These are phyloP conservation scores for Aspergillus unguis DNA, from an alignment of 2,329 filamentous ascomycete species.

Conservation along the genomic window DNA sequence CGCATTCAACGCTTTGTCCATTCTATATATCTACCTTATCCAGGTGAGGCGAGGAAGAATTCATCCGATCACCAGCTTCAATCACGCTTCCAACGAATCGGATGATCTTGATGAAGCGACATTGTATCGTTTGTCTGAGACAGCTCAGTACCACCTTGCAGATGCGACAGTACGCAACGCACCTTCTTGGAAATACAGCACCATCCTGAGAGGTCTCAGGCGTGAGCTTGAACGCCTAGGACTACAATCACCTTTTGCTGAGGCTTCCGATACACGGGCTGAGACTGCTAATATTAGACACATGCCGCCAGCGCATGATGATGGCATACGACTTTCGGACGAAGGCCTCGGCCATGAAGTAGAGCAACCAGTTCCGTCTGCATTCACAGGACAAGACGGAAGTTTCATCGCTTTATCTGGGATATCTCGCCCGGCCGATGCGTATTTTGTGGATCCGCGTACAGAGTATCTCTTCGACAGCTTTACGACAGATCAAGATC, in stretches of 20 bases:
- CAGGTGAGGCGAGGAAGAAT: conserved; percentile 20
- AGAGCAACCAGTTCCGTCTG: not conserved
- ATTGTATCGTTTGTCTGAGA: conserved; percentile 17
- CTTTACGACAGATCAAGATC: conserved; percentile 19
- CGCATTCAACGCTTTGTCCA: conserved; percentile 23
- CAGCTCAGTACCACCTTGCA: conserved; percentile 17
- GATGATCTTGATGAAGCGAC: conserved; percentile 9
- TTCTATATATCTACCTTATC: conserved; percentile 23
- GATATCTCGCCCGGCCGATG: not conserved
- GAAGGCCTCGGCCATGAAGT: not conserved
- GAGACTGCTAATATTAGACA: not conserved
- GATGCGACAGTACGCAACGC: conserved; percentile 20
- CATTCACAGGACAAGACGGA: not conserved
- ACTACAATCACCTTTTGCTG: not conserved
- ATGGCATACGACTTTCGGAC: not conserved
- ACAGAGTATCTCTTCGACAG: conserved; percentile 19
- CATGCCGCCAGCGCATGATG: not conserved
- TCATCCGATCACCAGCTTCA: not conserved
- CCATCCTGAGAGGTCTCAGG: conserved; percentile 19
- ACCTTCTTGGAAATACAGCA: conserved; percentile 21
- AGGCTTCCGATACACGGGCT: not conserved
- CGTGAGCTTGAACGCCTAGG: conserved; percentile 15
- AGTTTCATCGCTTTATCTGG: not conserved
- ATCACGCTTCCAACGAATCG: not conserved
- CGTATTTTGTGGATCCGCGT: conserved; percentile 13